Base-by-base conservation (phyloP, 1,139 yeast species). In the Zygoascus meyerae region DNA sequence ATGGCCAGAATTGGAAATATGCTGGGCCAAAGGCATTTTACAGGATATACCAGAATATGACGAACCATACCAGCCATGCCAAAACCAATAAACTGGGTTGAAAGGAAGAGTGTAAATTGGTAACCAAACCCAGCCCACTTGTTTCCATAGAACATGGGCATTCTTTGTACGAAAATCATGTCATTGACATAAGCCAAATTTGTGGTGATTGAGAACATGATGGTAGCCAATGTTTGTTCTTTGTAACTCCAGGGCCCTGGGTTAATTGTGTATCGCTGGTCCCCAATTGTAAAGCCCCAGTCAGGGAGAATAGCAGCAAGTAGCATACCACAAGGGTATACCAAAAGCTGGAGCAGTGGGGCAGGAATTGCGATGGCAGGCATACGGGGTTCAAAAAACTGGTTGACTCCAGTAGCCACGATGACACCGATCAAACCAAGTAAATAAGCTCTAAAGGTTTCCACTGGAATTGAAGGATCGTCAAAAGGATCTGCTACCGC, bases 231-330 rank as follows among this genome's bases (percentile, higher is more conserved):
- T 81, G 79, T 78, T 67, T 82, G 86, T 58, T 83, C 90, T 59
- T 83, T 83, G 58, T 68, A 73, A 29, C 74, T 68, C 84, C 86
- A 83, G 5, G 80, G 79, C 7, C 82, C 81, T 1, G 81, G 79
- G 62, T 80, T 72, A 55, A 77, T 55, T 45, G 75, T 61, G 55
- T 62, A 49, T 47, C 67, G 66, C 44, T 52, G 58, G 37, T 69
- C 74, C 54, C 64, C 64, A 52, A 59, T 62, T 28, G 58, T 69
- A 57, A 77, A 59, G 12, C 70, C 72, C 71, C 72, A 67, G 46
- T 71, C 70, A 8, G 86, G 86, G 9, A 80, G 48, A 40, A 16
- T 50, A 2, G 34, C 45, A 18, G 55, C 58, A 39, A 54, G 64
- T 1, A 67, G 48, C 37, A 61, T 60, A 46, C 86, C 86, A 52